These are phyloP conservation scores for Solanum rostratum DNA, from an alignment of 257 asterid genomes.

Conservation along the genomic window DNA sequence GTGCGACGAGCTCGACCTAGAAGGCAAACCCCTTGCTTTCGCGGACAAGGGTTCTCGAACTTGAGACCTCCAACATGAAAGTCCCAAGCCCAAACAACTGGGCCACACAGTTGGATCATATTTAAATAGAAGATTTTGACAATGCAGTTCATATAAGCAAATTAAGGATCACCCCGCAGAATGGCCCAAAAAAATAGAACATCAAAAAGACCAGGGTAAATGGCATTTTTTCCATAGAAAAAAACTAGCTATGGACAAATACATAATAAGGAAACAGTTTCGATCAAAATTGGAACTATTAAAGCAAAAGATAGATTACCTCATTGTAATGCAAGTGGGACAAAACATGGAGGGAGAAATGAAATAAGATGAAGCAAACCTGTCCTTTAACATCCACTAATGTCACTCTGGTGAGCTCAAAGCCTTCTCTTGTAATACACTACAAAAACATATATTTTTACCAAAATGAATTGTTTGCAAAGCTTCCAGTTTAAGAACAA, in stretches of 20 bases:
- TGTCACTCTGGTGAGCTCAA: constrained; percentile 87
- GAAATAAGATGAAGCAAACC: constrained; percentile 25
- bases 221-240: not conserved
- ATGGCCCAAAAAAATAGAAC: not conserved
- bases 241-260: not conserved
- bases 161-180: not conserved
- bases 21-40: too few species aligned
- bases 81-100: too few species aligned
- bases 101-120: not conserved
- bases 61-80: too few species aligned
- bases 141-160: not conserved
- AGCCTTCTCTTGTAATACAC: constrained; percentile 84
- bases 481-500: not conserved
- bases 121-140: not conserved
- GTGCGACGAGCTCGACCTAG: too few species aligned
- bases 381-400: constrained; percentile 67
- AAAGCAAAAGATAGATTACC: not conserved
- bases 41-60: too few species aligned
- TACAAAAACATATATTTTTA: constrained; percentile 15
- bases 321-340: not conserved
- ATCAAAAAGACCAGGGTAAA: not conserved
- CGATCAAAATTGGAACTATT: not conserved
- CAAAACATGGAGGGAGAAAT: not conserved
- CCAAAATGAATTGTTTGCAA: not conserved
- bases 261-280: not conserved